Evolutionary conservation across 345 rosid species (phyloP), one percentile per base, ranked within the genome.

Genomic region (Gossypium mustelinum): DNA sequence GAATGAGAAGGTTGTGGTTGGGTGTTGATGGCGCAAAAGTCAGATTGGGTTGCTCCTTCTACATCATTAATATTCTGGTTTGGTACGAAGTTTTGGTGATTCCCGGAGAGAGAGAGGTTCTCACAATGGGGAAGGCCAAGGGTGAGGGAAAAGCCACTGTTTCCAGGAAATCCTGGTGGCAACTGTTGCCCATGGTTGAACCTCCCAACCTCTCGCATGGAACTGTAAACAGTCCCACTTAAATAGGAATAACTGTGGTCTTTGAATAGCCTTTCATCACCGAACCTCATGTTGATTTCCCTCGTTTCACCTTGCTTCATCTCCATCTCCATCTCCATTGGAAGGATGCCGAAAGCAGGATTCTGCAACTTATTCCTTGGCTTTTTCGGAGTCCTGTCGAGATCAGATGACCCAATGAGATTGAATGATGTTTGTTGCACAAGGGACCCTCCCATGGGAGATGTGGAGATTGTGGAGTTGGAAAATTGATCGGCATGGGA

Each of bases 51-150:
- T 10, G 68, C 47, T 63, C 84, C 91, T 50, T 84, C 89, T 52
- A 88, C 8, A 51, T 79, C 85, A 25, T 79, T 85, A 55, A 81
- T 80, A 68, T 71, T 79, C 70, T 82, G 91, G 84, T 60, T 74
- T 11, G 85, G 64, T 27, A 86, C 74, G 78, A 78, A 80, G 78
- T 66, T 80, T 16, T 84, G 90, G 29, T 83, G 87, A 56, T 78
- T 74, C 48, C 81, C 82, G 2, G 87, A 81, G 1, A 84, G 68
- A 1, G 85, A 73, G 2, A 80, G 79, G 83, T 80, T 84, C 48
- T 85, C 87, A 25, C 85, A 73, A 29, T 85, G 79, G 11, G 91
- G 92, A 48, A 88, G 85, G 12, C 94, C 92, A 41, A 89, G 92
- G 56, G 89, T 85, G 54, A 91, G 91, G 2, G 94, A 89, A 56